Conservation (phyloP, 345 rosid species). For the Populus ilicifolia region DNA sequence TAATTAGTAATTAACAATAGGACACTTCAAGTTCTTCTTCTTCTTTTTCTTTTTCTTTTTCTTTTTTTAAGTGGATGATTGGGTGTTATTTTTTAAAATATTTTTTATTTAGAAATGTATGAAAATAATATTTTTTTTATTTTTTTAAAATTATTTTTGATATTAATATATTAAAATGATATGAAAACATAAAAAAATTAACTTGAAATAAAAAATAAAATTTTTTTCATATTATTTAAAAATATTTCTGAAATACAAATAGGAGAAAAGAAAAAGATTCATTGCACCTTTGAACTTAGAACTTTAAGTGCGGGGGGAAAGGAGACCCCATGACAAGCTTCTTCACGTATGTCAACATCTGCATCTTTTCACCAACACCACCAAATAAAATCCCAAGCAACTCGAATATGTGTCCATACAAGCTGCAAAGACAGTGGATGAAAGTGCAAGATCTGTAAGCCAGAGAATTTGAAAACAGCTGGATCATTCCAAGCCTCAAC, state of each 20-base stretch:
- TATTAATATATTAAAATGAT: fast-evolving
- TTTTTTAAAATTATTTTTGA: no score
- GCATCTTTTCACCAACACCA: neutral
- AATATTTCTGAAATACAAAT: no score
- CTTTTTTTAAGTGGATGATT: no score
- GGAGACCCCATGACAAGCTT: neutral
- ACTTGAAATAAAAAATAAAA: no score
- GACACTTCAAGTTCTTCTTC: no score
- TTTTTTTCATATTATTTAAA: no score
- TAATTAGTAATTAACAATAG: neutral
- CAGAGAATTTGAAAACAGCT: slow-evolving; percentile 1
- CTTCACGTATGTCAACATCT: neutral
- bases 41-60: no score
- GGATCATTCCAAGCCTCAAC: neutral
- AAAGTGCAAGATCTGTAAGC: neutral
- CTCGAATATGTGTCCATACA: neutral
- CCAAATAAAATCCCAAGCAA: neutral
- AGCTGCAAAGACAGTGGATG: neutral
- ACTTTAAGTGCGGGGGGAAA: neutral
- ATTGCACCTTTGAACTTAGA: neutral
- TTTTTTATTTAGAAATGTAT: no score
- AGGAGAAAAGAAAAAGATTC: neutral
- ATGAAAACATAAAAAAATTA: no score
- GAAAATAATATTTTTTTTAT: no score
- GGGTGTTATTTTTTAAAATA: no score